phyloP scores from a whole-genome alignment of 2,329 filamentous ascomycete species.

The Cercospora zeina region DNA sequence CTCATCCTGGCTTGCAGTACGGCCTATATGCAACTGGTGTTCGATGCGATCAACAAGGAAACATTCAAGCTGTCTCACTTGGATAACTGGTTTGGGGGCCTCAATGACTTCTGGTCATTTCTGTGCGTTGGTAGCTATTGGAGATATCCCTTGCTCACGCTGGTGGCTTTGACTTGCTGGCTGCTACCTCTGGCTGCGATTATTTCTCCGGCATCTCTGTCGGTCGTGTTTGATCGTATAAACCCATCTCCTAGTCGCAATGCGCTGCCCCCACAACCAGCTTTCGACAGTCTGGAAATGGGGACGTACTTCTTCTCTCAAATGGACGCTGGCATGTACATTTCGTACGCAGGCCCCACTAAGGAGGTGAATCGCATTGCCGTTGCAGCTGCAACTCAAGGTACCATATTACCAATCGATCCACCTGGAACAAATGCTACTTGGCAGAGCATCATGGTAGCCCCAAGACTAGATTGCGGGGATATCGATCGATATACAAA shows the following conservation, averaged over 20 bases:
- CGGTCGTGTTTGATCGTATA: slow-evolving; percentile 19
- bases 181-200: slow-evolving; percentile 22
- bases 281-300: slow-evolving; percentile 18
- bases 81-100: slow-evolving; percentile 22
- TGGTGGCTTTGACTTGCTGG: slow-evolving; percentile 21
- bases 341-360: not conserved
- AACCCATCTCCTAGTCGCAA: slow-evolving; percentile 2
- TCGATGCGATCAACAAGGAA: slow-evolving; percentile 6
- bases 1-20: slow-evolving; percentile 21
- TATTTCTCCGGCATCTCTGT: slow-evolving; percentile 17
- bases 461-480: slow-evolving; percentile 15
- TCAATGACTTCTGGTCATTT: slow-evolving; percentile 17
- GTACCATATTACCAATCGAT: slow-evolving; percentile 17
- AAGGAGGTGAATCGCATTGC: slow-evolving; percentile 14
- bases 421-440: slow-evolving; percentile 18
- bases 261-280: slow-evolving; percentile 14
- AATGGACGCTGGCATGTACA: not conserved
- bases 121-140: slow-evolving; percentile 10
- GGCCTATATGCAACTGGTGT: slow-evolving; percentile 27
- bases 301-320: not conserved
- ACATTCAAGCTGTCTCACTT: slow-evolving; percentile 13
- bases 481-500: slow-evolving; percentile 1
- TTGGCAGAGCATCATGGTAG: slow-evolving; percentile 15
- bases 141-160: slow-evolving; percentile 19
- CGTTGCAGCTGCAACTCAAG: slow-evolving; percentile 12